Conservation (phyloP, 495 filamentous ascomycete genomes). For the Lophium mytilinum region DNA sequence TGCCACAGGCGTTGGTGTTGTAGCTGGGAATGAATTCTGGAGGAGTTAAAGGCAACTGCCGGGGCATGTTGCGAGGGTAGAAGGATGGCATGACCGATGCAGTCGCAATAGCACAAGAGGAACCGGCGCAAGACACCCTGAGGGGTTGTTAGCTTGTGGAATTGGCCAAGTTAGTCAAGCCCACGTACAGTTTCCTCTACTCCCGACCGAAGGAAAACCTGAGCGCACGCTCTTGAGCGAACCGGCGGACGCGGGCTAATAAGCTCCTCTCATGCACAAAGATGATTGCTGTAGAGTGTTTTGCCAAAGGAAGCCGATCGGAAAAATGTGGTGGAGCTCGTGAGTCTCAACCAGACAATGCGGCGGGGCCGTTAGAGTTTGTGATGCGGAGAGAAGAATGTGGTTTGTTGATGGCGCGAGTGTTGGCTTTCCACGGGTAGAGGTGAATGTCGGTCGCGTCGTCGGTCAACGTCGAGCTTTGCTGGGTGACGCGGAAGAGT, state of each 20-base stretch:
- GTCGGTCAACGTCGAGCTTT: too few species aligned
- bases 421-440: too few species aligned
- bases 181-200: conserved; percentile 23
- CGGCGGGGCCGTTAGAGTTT: background rate
- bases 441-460: too few species aligned
- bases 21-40: conserved; percentile 33
- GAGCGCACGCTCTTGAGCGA: conserved; percentile 22
- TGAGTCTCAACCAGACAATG: conserved; percentile 14
- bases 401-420: too few species aligned
- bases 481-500: conserved; percentile 1
- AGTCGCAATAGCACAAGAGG: conserved; percentile 23
- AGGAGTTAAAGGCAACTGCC: conserved; percentile 31
- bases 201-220: conserved; percentile 8
- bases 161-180: background rate
- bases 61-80: conserved; percentile 22
- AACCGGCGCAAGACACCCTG: conserved; percentile 20
- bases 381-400: too few species aligned
- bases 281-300: conserved; percentile 1
- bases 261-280: conserved; percentile 25
- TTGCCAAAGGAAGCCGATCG: conserved; percentile 7
- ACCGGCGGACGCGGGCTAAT: conserved; percentile 16
- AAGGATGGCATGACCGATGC: conserved; percentile 29
- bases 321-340: conserved; percentile 13
- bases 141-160: conserved; percentile 1
- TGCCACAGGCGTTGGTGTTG: conserved; percentile 25